Evolutionary conservation across 805 yeast genomes (phyloP).

Genomic region (Yarrowia deformans): DNA sequence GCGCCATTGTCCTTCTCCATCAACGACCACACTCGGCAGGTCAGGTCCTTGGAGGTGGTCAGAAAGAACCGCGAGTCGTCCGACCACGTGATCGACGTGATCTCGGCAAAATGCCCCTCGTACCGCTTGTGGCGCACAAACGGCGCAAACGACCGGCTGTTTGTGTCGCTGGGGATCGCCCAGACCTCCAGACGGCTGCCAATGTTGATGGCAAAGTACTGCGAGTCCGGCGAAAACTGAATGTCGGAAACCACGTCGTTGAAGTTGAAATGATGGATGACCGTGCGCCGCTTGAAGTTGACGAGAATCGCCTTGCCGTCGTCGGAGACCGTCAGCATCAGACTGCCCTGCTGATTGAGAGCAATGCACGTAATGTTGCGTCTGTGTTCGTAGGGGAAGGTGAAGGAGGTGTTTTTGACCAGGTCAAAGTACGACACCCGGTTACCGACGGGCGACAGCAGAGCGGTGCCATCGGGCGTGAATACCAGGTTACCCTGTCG

Average conservation of each 20-base stretch:
- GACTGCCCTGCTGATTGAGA: slow-evolving; percentile 79
- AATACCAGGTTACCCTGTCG: slow-evolving; percentile 88
- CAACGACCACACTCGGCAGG: slow-evolving; percentile 83
- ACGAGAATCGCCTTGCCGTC: slow-evolving; percentile 94
- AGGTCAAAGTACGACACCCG: slow-evolving; percentile 89
- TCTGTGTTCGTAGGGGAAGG: slow-evolving; percentile 92
- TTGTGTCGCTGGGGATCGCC: slow-evolving; percentile 82
- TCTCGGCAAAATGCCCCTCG: slow-evolving; percentile 90
- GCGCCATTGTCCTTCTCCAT: slow-evolving; percentile 73
- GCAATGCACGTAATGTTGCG: slow-evolving; percentile 82
- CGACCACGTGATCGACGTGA: slow-evolving; percentile 85
- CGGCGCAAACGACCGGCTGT: slow-evolving; percentile 94
- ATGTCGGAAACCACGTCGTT: slow-evolving; percentile 76
- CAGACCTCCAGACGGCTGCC: slow-evolving; percentile 88
- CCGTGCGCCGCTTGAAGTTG: slow-evolving; percentile 81
- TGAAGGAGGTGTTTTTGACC: slow-evolving; percentile 81
- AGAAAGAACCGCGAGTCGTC: slow-evolving; percentile 86
- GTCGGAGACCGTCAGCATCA: slow-evolving; percentile 81
- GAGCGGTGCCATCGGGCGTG: slow-evolving; percentile 82
- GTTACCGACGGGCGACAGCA: slow-evolving; percentile 93
- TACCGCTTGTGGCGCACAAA: slow-evolving; percentile 88
- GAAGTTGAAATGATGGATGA: slow-evolving; percentile 92
- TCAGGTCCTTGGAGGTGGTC: slow-evolving; percentile 87
- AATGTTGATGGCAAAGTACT: slow-evolving; percentile 82
- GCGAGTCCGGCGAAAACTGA: slow-evolving; percentile 88